Evolutionary conservation across 805 yeast genomes (phyloP).

Genomic region (Candida maesae): DNA sequence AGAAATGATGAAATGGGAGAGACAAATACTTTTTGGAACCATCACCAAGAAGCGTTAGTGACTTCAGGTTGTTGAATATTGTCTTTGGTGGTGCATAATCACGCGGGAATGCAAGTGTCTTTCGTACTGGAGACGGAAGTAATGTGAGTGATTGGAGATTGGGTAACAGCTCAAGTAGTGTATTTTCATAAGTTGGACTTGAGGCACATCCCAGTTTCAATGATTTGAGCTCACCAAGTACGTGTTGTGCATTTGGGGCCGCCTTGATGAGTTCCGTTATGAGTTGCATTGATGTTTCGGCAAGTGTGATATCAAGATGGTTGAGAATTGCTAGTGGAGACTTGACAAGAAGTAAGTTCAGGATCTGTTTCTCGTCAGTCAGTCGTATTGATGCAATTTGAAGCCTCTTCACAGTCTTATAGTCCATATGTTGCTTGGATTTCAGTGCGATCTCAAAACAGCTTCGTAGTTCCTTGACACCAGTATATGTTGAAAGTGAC

Average conservation of each 20-base stretch:
- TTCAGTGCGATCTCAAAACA: slow-evolving; percentile 15
- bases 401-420: slow-evolving; percentile 10
- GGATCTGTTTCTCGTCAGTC: slow-evolving; percentile 20
- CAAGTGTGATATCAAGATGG: slow-evolving; percentile 15
- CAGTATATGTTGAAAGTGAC: slow-evolving; percentile 8
- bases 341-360: slow-evolving; percentile 11
- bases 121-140: slow-evolving; percentile 8
- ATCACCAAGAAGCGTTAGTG: slow-evolving; percentile 19
- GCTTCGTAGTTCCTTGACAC: slow-evolving; percentile 15
- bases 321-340: slow-evolving; percentile 8
- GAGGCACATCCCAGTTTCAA: slow-evolving; percentile 19
- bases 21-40: slow-evolving; percentile 14
- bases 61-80: slow-evolving; percentile 10
- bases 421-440: slow-evolving; percentile 7
- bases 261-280: slow-evolving; percentile 11
- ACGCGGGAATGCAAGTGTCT: slow-evolving; percentile 8
- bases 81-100: slow-evolving; percentile 1
- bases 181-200: slow-evolving; percentile 19
- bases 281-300: slow-evolving; percentile 15
- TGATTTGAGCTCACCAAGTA: slow-evolving; percentile 4
- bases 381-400: slow-evolving; percentile 16
- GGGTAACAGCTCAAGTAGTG: slow-evolving; percentile 14
- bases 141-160: slow-evolving; percentile 17
- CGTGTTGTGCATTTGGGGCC: slow-evolving; percentile 1
- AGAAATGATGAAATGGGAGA: slow-evolving; percentile 21